Base-by-base conservation (phyloP, 2,329 filamentous ascomycete genomes). In the Colletotrichum australisinense region DNA sequence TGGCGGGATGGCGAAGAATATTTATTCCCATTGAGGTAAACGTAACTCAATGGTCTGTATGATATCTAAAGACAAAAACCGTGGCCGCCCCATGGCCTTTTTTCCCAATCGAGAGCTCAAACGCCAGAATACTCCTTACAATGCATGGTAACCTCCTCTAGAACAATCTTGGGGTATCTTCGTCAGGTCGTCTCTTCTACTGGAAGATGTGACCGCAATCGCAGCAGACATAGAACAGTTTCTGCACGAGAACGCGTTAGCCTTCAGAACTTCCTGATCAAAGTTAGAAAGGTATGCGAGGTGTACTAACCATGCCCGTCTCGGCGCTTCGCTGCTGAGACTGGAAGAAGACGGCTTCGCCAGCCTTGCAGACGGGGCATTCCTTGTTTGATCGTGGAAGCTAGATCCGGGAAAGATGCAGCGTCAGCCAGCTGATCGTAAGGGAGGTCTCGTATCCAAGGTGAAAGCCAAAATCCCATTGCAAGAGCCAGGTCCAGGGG, bases 281-380 rank as follows among this genome's bases (percentile, higher is more conserved):
- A n/a, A n/a, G n/a, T n/a, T n/a, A n/a, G n/a, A n/a, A n/a, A n/a
- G n/a, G n/a, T n/a, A 32, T 6, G 35, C 28, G 55, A 62, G 46
- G 24, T 58, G 66, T 49, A 79, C 93, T 88, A 85, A 98, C 97
- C 97, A 99, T 99, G 86, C 97, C 97, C 57, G 97, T 99, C 84
- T 98, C 95, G 62, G 95, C 94, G 78, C 93, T 98, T 84, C 97
- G 93, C 87, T 98, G 95, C 83, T 99, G 97, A 75, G 95, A 98
- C 86, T 99, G 97, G 88, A 99, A 99, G 86, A 98, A 99, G 73
- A 99, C 97, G 58, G 95, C 95, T 85, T 98, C 95, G 78, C 92
- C 91, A 83, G 97, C 93, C 77, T 90, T 89, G 88, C 97, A 99
- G 78, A 88, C 89, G 65, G 95, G 95, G 86, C 97, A 99, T 74